These are phyloP conservation scores for Rosa hybrid DNA, from an alignment of 331 rosid genomes.

Conservation along the genomic window DNA sequence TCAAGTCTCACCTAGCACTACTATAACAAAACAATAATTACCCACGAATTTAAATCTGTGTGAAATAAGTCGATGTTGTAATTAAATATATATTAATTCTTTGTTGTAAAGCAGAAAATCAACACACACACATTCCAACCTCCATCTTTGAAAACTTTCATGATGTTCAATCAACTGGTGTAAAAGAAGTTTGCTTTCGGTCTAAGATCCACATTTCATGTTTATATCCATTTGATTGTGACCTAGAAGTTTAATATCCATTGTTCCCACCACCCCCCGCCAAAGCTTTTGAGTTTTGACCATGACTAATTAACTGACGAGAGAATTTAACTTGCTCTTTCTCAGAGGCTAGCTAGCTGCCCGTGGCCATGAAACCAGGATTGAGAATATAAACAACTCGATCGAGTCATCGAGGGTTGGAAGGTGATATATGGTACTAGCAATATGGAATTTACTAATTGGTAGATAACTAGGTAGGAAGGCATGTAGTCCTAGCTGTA, in stretches of 20 bases:
- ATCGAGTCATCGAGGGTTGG: neutral
- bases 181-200: constrained; percentile 26
- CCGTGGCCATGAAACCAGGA: constrained; percentile 18
- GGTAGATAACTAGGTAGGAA: neutral
- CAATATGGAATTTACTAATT: neutral
- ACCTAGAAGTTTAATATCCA: constrained; percentile 7
- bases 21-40: too few species aligned
- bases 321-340: neutral
- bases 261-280: neutral
- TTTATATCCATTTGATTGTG: neutral
- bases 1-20: too few species aligned
- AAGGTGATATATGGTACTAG: neutral
- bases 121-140: neutral
- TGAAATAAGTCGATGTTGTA: too few species aligned
- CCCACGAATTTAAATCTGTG: neutral
- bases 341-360: neutral
- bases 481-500: neutral
- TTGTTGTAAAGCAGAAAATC: neutral
- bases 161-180: neutral
- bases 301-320: neutral
- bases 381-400: constrained; percentile 1
- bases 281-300: neutral
- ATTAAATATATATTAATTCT: too few species aligned
- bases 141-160: constrained; percentile 17
- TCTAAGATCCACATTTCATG: neutral